phyloP scores from a whole-genome alignment of 768 basidiomycete species.

The Ramaria sp. region DNA sequence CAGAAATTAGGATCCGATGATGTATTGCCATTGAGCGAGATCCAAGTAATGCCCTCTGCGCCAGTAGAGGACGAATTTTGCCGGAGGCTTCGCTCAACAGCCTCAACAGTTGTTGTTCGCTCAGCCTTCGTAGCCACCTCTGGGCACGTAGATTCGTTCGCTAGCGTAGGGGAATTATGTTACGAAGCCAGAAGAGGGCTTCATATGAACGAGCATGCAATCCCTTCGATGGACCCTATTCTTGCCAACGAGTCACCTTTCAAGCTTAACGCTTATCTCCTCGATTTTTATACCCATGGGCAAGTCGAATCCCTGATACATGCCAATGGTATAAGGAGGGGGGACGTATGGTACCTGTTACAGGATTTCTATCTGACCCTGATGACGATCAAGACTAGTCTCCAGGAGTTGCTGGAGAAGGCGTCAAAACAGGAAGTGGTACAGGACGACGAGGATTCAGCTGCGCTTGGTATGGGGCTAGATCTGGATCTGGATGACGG shows the following conservation, averaged over 20 bases:
- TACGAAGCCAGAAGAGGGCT: slow-evolving; percentile 42
- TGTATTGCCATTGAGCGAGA: slow-evolving; percentile 37
- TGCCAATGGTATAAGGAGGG: slow-evolving; percentile 48
- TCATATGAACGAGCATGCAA: slow-evolving; percentile 44
- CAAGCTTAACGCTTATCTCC: slow-evolving; percentile 50
- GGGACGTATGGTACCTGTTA: slow-evolving; percentile 55
- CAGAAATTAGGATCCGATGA: slow-evolving; percentile 31
- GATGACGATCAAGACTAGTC: slow-evolving; percentile 31
- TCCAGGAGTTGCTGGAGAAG: slow-evolving; percentile 35
- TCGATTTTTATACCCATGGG: slow-evolving; percentile 62
- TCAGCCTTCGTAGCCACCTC: slow-evolving; percentile 61
- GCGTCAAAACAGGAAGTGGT: slow-evolving; percentile 5
- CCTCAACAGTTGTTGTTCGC: slow-evolving; percentile 31
- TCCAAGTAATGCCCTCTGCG: background rate
- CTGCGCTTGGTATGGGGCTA: slow-evolving; percentile 13
- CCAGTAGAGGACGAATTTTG: slow-evolving; percentile 18
- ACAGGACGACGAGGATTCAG: slow-evolving; percentile 10
- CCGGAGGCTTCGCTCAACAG: slow-evolving; percentile 26
- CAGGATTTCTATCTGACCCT: slow-evolving; percentile 47
- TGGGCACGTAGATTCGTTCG: slow-evolving; percentile 30
- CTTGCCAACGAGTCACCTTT: slow-evolving; percentile 15
- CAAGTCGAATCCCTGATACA: slow-evolving; percentile 34
- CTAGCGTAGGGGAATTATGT: slow-evolving; percentile 35
- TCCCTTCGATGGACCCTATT: slow-evolving; percentile 36
- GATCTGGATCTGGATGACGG: slow-evolving; percentile 17